Evolutionary conservation across 192 early-diverging fungal species (phyloP).

Genomic region (Coemansia sp.): DNA sequence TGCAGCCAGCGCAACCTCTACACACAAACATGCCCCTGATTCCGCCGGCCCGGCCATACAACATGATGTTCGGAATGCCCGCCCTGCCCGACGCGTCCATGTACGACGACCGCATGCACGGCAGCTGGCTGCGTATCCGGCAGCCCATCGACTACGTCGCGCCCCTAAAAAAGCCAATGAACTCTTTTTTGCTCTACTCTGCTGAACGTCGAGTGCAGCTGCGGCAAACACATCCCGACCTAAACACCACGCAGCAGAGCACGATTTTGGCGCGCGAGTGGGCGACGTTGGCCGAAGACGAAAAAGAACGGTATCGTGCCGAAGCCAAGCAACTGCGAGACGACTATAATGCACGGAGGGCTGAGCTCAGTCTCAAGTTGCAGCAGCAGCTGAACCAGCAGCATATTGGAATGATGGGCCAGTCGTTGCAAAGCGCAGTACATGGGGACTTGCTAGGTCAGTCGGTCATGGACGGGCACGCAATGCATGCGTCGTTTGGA

Average conservation of each 20-base stretch:
- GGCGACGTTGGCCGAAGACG: constrained; percentile 57
- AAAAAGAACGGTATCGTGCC: constrained; percentile 58
- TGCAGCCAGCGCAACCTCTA: constrained; percentile 1
- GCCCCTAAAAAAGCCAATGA: constrained; percentile 65
- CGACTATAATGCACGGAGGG: constrained; percentile 57
- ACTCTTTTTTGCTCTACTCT: constrained; percentile 67
- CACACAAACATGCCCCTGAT: constrained; percentile 21
- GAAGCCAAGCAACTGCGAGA: constrained; percentile 62
- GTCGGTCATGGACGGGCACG: not conserved
- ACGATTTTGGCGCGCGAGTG: constrained; percentile 68
- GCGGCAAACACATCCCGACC: constrained; percentile 56
- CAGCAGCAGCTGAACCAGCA: constrained; percentile 57
- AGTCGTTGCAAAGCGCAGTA: constrained; percentile 11
- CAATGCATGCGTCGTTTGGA: constrained; percentile 8
- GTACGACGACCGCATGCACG: constrained; percentile 47
- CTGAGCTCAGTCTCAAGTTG: constrained; percentile 59
- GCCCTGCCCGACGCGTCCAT: constrained; percentile 33
- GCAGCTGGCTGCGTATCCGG: constrained; percentile 43
- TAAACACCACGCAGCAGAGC: constrained; percentile 66
- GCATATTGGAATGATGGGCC: constrained; percentile 39
- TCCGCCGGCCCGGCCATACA: constrained; percentile 35
- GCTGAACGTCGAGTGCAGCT: constrained; percentile 66
- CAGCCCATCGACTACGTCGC: constrained; percentile 55
- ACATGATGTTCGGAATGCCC: constrained; percentile 47
- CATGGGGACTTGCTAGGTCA: constrained; percentile 34